Evolutionary conservation across 2,329 filamentous ascomycete species (phyloP).

Genomic region (Fusarium avenaceum): DNA sequence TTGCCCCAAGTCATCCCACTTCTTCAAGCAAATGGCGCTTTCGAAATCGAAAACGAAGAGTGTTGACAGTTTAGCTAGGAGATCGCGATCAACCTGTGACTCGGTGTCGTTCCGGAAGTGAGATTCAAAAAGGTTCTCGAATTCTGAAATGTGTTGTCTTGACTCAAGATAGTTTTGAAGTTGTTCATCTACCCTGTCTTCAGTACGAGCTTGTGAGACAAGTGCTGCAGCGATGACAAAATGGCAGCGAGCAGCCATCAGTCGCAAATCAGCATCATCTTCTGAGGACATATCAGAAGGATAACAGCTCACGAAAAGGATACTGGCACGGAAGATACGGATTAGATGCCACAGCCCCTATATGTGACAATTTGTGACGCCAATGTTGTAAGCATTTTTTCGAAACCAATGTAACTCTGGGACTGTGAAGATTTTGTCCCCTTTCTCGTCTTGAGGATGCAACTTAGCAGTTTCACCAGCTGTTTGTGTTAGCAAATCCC

Average conservation of each 20-base stretch:
- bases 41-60: conserved; percentile 86
- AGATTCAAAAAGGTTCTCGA: conserved; percentile 70
- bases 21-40: conserved; percentile 73
- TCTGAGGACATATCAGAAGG: conserved; percentile 60
- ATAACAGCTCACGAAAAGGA: conserved; percentile 66
- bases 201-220: conserved; percentile 64
- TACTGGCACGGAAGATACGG: conserved; percentile 68
- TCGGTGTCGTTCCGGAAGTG: conserved; percentile 57
- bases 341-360: conserved; percentile 69
- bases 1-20: conserved; percentile 74
- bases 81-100: conserved; percentile 62
- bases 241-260: conserved; percentile 77
- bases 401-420: conserved; percentile 87
- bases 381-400: conserved; percentile 84
- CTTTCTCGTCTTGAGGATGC: conserved; percentile 56
- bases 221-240: conserved; percentile 72
- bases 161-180: conserved; percentile 73
- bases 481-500: conserved; percentile 31
- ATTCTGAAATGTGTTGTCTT: conserved; percentile 71
- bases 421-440: conserved; percentile 67
- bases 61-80: conserved; percentile 72
- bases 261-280: conserved; percentile 62
- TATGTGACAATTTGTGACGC: conserved; percentile 69
- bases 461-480: conserved; percentile 51
- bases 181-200: conserved; percentile 64